Evolutionary conservation across 331 rosid species (phyloP).

Genomic region (Quercus tomentella): DNA sequence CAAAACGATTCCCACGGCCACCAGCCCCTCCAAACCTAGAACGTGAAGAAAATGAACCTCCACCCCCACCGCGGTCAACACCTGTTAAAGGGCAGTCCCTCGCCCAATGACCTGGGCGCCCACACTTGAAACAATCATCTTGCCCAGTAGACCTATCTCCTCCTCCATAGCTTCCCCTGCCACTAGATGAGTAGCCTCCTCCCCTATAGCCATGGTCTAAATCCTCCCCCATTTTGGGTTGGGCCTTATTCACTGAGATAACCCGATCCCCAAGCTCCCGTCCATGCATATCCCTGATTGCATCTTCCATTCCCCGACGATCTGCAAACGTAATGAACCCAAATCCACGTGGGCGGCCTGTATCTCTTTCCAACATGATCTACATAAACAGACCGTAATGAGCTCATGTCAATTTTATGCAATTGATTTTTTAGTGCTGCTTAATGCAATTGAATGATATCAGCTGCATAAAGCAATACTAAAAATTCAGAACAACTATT

Average conservation of each 20-base stretch:
- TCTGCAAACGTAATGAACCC: constrained; percentile 93
- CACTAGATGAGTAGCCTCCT: constrained; percentile 78
- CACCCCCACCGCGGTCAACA: constrained; percentile 65
- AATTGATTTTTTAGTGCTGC: neutral
- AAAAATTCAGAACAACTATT: neutral
- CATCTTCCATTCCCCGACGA: constrained; percentile 96
- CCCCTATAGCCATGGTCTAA: constrained; percentile 70
- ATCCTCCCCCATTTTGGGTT: constrained; percentile 89
- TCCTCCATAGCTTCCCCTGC: constrained; percentile 64
- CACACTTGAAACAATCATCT: constrained; percentile 97
- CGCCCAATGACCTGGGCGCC: constrained; percentile 99
- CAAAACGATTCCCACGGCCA: constrained; percentile 73
- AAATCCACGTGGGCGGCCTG: constrained; percentile 92
- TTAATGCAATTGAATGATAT: constrained; percentile 3
- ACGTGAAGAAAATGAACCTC: constrained; percentile 72
- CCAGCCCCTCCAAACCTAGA: constrained; percentile 71
- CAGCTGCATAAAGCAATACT: neutral
- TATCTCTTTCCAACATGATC: constrained; percentile 97
- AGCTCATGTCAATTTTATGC: constrained; percentile 28
- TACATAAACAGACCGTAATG: constrained; percentile 42
- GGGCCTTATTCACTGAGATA: constrained; percentile 92
- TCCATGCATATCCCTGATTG: constrained; percentile 95
- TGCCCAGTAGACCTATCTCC: constrained; percentile 74
- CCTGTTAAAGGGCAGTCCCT: constrained; percentile 80
- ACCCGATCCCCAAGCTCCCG: constrained; percentile 74